Conservation (phyloP, 2,329 filamentous ascomycete genomes). For the Fusarium kyushuense region DNA sequence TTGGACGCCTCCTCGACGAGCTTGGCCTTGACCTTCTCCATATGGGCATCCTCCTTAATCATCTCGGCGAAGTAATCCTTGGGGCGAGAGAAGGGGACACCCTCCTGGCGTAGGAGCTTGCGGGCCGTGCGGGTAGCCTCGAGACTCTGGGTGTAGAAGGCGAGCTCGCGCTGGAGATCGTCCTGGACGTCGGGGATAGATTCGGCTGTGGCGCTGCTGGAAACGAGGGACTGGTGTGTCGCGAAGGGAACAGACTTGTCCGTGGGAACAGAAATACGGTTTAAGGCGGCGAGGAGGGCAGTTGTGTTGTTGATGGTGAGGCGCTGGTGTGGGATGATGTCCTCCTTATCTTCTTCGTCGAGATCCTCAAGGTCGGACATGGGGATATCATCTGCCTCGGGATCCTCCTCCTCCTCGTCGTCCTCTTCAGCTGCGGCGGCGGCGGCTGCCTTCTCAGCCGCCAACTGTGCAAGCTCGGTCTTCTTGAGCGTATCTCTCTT, state of each 20-base stretch:
- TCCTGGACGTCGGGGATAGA: slow-evolving; percentile 87
- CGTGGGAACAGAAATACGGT: slow-evolving; percentile 78
- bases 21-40: slow-evolving; percentile 96
- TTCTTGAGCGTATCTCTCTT: slow-evolving; percentile 61
- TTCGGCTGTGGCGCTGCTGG: slow-evolving; percentile 70
- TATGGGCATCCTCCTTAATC: slow-evolving; percentile 98
- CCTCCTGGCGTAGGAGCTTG: slow-evolving; percentile 81
- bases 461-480: slow-evolving; percentile 47
- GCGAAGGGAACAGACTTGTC: slow-evolving; percentile 79
- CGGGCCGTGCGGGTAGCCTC: slow-evolving; percentile 81
- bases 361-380: slow-evolving; percentile 87
- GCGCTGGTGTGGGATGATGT: slow-evolving; percentile 89
- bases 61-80: slow-evolving; percentile 99
- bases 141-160: slow-evolving; percentile 91
- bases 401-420: slow-evolving; percentile 71
- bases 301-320: slow-evolving; percentile 97
- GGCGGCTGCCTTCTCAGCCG: slow-evolving; percentile 36
- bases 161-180: slow-evolving; percentile 90
- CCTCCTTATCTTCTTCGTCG: slow-evolving; percentile 83
- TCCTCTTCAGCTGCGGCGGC: slow-evolving; percentile 47
- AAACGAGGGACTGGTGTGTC: slow-evolving; percentile 82
- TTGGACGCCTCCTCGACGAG: slow-evolving; percentile 89
- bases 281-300: slow-evolving; percentile 82
- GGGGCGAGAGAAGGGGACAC: slow-evolving; percentile 86
- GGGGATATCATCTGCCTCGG: slow-evolving; percentile 88